phyloP scores from a whole-genome alignment of 2,329 filamentous ascomycete genomes.

The Sphaerulina vaccinii region DNA sequence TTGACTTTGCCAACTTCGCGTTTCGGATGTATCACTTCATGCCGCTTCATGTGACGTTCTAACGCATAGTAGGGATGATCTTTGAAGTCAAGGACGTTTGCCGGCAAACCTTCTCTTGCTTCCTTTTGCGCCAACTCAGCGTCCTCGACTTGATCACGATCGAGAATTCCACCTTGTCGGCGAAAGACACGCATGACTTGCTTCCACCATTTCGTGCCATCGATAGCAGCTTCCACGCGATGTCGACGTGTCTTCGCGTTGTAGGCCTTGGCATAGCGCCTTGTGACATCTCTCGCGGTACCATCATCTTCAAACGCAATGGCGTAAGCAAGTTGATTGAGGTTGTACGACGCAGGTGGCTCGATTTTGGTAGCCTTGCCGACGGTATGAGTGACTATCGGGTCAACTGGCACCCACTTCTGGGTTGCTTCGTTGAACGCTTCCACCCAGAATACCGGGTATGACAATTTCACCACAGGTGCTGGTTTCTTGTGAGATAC shows the following conservation, averaged over 20 bases:
- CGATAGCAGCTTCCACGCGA: slow-evolving; percentile 68
- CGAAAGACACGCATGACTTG: slow-evolving; percentile 49
- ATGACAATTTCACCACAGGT: slow-evolving; percentile 65
- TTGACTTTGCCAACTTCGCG: slow-evolving; percentile 75
- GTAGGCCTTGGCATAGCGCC: slow-evolving; percentile 81
- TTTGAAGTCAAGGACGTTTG: slow-evolving; percentile 43
- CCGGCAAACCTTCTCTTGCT: slow-evolving; percentile 63
- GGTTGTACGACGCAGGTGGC: slow-evolving; percentile 72
- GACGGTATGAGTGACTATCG: slow-evolving; percentile 76
- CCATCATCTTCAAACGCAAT: slow-evolving; percentile 81
- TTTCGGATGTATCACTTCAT: slow-evolving; percentile 76
- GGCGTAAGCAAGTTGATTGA: slow-evolving; percentile 79
- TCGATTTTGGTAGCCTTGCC: slow-evolving; percentile 76
- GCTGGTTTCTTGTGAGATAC: slow-evolving; percentile 37
- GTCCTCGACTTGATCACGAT: slow-evolving; percentile 82
- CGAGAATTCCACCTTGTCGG: slow-evolving; percentile 38
- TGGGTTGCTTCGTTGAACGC: slow-evolving; percentile 81
- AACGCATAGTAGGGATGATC: slow-evolving; percentile 59
- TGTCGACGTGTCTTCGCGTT: slow-evolving; percentile 83
- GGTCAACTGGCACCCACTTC: slow-evolving; percentile 88
- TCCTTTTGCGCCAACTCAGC: slow-evolving; percentile 70
- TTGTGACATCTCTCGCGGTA: slow-evolving; percentile 78
- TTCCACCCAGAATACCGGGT: slow-evolving; percentile 93
- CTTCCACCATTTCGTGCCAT: slow-evolving; percentile 58
- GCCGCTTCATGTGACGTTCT: slow-evolving; percentile 76